Base-by-base conservation (phyloP, 1,284 basidiomycete species). In the Ceratobasidium sp. region DNA sequence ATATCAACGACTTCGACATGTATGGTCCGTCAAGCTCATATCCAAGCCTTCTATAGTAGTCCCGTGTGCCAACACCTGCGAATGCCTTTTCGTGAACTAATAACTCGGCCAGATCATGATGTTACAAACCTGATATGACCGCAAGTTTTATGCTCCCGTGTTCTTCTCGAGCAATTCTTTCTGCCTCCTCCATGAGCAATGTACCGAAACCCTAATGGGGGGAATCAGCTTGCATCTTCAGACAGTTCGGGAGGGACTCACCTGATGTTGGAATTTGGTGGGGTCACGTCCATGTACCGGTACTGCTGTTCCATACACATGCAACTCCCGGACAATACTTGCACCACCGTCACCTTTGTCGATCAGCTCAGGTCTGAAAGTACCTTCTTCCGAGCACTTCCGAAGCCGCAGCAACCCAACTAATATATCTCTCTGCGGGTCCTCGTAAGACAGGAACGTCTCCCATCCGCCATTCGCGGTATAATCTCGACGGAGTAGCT, bases 251-350 rank as follows among this genome's bases (percentile, higher is more conserved):
- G n/a, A n/a, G n/a, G n/a, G 30, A 53, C 58, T 55, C 26, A 89
- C 89, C 84, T 96, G 94, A 81, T 98, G 96, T 80, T 98, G 96
- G 85, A 98, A 98, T 81, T 97, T 97, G 58, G 96, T 98, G 18
- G 97, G 97, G 81, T 99, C 97, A 61, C 97, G 87, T 69, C 93
- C 94, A 81, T 99, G 97, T 30, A 99, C 94, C 1, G 96, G 96
- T 34, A 98, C 96, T 9, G 97, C 97, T 9, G 96, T 98, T 30
- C 97, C 97, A 80, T 99, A 99, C n/a, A 99, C 97, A 84, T 98
- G 96, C 77, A 99, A 83, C 81, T 99, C 97, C 76, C 97, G 85
- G 36, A 99, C 96, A 79, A 99, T 94, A 80, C 95, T 97, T 78
- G 93, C 93, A 3, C 93, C 91, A 46, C 91, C 92, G 73, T 92